Evolutionary conservation across 441 rosid genomes (phyloP), one percentile per base, ranked within the genome.

Genomic region (Eruca vesicaria): DNA sequence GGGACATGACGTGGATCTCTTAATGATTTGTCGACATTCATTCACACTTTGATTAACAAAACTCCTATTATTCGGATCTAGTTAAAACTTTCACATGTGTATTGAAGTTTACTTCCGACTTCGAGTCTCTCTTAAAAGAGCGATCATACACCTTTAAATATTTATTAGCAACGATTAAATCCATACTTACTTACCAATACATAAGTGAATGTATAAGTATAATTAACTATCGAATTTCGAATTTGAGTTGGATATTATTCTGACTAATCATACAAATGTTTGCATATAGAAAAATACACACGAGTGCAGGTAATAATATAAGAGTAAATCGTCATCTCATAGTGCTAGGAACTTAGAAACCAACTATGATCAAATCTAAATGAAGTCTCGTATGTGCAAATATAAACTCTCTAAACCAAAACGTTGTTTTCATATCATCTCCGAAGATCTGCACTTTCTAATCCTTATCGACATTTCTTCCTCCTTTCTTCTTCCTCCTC

Each of bases 361-460:
- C 57, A 69, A 31, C 65, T 76, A 69, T 57, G 18, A 69, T 56
- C 52, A 66, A 71, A 77, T 65, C 76, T 77, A 71, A 57, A 6
- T 3, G 23, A 52, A 55, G 29, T 15, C 50, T 5, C 15, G 53
- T 64, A 58, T 77, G 68, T 70, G 71, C 75, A 76, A 64, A 62
- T 55, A 6, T 68, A 0, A n/a, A 29, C 12, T 68, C 26, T 63
- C 74, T 62, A 76, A n/a, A 69, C 29, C 31, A 53, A 57, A 61
- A 35, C 35, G 9, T 31, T 21, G 21, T 18, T 63, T 50, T 53
- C 77, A 79, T 29, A 82, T 58, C 31, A 68, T 81, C 69, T 87
- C 95, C 31, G 43, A 76, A 41, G 82, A 65, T 67, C 85, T 85
- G 76, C 98, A 89, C 36, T 85, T 89, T 74, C 92, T 86, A 82